Evolutionary conservation across 2,329 filamentous ascomycete species (phyloP), one percentile per base, ranked within the genome.

Genomic region (Thelonectria blattea): DNA sequence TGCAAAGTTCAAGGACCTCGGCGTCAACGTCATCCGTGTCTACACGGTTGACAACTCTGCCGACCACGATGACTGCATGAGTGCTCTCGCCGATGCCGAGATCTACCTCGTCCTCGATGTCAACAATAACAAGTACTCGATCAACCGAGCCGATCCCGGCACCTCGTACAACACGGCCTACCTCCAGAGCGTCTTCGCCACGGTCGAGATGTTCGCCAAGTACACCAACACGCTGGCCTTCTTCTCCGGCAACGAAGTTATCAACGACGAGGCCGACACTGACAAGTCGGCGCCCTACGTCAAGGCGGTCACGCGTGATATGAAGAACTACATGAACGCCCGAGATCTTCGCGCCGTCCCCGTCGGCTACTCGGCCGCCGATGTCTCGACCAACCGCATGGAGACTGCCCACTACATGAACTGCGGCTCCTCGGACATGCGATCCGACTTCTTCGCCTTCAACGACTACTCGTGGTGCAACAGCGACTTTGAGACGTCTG

Each of bases 101-200:
- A 97, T 97, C 82, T 97, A 97, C 82, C 86, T 96, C 54, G 91
- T 96, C 39, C 83, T 96, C 52, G 93, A 97, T 72, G 91, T 95
- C 82, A 96, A 96, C 86, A 94, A 82, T 85, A 91, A 92, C 67
- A 83, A 87, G 66, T 96, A 96, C 83, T 95, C 92, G 2, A 84
- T 97, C 80, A 94, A 95, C 83, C 90, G 93, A 56, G 83, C 80
- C 60, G 75, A 87, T 9, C 91, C 92, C n/a, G 94, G 79, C 48
- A 77, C 80, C 7, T 96, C 93, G 1, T 97, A 97, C 87, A 97
- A 97, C 78, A 84, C 88, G 61, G 87, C 86, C 66, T 97, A 97
- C 76, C 85, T 97, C 27, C 92, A 87, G 77, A 85, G 88, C 76
- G 83, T 97, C 74, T 96, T 97, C 74, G 91, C 93, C 58, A 96